Conservation (phyloP, 805 yeast species). For the Saccharomycopsis babjevae region DNA sequence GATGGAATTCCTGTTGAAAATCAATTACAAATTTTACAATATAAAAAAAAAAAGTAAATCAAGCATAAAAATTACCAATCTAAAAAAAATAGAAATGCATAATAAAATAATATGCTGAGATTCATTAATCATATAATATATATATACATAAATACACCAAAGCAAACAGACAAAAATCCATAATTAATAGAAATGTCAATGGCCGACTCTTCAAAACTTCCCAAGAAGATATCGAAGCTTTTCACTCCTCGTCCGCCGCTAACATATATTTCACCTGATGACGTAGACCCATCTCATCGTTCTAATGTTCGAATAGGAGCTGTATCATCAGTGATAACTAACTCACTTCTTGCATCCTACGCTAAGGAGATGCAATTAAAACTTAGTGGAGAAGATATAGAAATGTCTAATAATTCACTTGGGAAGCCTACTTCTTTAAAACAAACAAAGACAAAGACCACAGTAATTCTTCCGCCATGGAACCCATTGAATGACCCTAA, state of each 20-base stretch:
- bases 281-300: conserved; percentile 35
- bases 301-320: conserved; percentile 36
- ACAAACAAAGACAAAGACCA: conserved; percentile 25
- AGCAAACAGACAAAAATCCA: too few species aligned
- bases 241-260: conserved; percentile 46
- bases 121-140: too few species aligned
- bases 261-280: conserved; percentile 35
- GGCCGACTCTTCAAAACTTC: conserved; percentile 25
- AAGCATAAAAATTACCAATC: not conserved
- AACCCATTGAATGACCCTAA: conserved; percentile 49
- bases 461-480: conserved; percentile 28
- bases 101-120: too few species aligned
- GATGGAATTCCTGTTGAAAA: not conserved
- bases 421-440: not conserved
- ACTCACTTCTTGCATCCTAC: not conserved
- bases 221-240: conserved; percentile 34
- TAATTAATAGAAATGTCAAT: not conserved
- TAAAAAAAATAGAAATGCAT: not conserved
- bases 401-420: not conserved
- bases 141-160: too few species aligned
- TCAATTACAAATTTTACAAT: not conserved
- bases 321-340: conserved; percentile 25
- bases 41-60: not conserved
- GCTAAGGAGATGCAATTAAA: not conserved
- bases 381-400: not conserved